Percentiles rank a stretch among this genome's conserved stretches.
These are phyloP conservation scores for Cyclostephanos invisitatus DNA, from an alignment of 108 stramenopile species.

Conservation along the genomic window DNA sequence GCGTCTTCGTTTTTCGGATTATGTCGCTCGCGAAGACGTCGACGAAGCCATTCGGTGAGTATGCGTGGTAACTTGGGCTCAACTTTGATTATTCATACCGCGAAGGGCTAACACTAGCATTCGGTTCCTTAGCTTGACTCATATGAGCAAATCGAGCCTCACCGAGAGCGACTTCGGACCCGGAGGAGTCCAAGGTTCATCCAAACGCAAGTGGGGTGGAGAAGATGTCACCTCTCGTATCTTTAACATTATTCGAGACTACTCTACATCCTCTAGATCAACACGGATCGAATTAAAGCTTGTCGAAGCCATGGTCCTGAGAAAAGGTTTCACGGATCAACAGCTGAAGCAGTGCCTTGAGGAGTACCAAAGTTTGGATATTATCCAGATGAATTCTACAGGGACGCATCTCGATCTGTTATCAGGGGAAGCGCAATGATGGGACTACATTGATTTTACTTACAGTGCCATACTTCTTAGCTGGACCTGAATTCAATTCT, in stretches of 20 bases:
- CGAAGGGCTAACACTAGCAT: background rate
- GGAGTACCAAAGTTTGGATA: conserved; percentile 81
- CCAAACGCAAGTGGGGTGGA: conserved; percentile 46
- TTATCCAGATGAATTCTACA: conserved; percentile 73
- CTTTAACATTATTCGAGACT: conserved; percentile 80
- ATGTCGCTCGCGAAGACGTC: conserved; percentile 94
- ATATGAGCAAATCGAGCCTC: conserved; percentile 87
- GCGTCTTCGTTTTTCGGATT: conserved; percentile 92
- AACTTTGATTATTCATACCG: conserved; percentile 27
- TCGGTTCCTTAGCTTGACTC: conserved; percentile 49
- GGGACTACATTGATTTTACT: background rate
- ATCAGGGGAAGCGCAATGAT: conserved; percentile 17
- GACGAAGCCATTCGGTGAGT: conserved; percentile 94
- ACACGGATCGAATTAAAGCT: conserved; percentile 58
- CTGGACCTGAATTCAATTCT: background rate
- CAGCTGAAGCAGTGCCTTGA: conserved; percentile 83
- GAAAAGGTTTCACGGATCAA: conserved; percentile 86
- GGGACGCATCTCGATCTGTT: conserved; percentile 69
- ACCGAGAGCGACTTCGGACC: conserved; percentile 40
- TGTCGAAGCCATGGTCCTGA: conserved; percentile 83
- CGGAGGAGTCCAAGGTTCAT: conserved; percentile 24
- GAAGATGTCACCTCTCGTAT: conserved; percentile 80
- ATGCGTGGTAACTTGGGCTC: background rate
- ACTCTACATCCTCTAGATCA: conserved; percentile 52
- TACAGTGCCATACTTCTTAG: background rate